Evolutionary conservation across 164 flowering plant genomes (phyloP).

Genomic region (Litsea cubeba): DNA sequence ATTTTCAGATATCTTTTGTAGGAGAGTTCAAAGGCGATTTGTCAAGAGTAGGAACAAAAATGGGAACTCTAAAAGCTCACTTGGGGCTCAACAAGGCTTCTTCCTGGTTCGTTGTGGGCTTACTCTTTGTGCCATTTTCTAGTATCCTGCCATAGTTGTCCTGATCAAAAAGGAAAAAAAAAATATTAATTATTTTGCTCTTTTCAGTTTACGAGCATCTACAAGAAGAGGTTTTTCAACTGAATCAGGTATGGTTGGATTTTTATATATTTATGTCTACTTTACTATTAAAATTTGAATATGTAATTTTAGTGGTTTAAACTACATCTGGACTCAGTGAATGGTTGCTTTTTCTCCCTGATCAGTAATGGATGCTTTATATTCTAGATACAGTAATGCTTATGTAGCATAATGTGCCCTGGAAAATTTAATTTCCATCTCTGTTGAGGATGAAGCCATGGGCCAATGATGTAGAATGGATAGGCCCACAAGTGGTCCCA

Average conservation of each 20-base stretch:
- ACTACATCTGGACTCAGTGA: too few relatives aligned
- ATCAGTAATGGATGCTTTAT: too few relatives aligned
- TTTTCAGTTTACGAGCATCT: conserved; percentile 31
- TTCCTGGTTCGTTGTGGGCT: conserved; percentile 17
- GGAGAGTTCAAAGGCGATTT: conserved; percentile 20
- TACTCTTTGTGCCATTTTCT: background rate
- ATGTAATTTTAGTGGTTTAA: too few relatives aligned
- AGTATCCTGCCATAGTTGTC: background rate
- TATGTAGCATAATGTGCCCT: too few relatives aligned
- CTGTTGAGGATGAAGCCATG: too few relatives aligned
- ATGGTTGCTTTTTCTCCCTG: too few relatives aligned
- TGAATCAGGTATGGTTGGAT: conserved; percentile 42
- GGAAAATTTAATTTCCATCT: too few relatives aligned
- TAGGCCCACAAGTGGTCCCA: too few relatives aligned
- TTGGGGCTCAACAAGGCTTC: conserved; percentile 10
- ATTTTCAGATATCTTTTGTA: conserved; percentile 17
- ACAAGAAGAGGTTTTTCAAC: conserved; percentile 43
- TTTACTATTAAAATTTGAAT: too few relatives aligned
- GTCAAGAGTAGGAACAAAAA: conserved; percentile 20
- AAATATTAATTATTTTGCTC: background rate
- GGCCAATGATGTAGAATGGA: too few relatives aligned
- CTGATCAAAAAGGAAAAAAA: background rate
- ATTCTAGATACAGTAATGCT: too few relatives aligned
- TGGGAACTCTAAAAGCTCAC: conserved; percentile 15
- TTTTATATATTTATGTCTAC: background rate